These are phyloP conservation scores for Vicia villosa DNA, from an alignment of 306 rosid genomes.

Conservation along the genomic window DNA sequence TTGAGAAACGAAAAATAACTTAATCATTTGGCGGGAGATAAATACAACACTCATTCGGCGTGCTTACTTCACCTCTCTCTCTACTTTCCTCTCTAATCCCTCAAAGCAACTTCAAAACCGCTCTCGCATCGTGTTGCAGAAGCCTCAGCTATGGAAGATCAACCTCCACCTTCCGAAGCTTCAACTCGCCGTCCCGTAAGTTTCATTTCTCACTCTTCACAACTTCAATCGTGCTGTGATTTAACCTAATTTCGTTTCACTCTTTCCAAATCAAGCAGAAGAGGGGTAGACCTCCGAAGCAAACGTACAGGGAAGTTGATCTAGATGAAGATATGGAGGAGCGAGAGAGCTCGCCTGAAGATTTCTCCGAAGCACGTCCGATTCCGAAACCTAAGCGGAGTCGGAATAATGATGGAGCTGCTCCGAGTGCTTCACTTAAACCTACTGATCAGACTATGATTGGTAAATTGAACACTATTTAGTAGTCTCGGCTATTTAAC, in stretches of 20 bases:
- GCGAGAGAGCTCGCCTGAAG: slow-evolving; percentile 83
- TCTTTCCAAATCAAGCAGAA: slow-evolving; percentile 53
- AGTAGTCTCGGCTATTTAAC: neutral
- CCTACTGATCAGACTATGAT: slow-evolving; percentile 56
- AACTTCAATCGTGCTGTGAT: neutral
- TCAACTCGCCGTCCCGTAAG: slow-evolving; percentile 64
- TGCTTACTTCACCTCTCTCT: neutral
- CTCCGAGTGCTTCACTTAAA: slow-evolving; percentile 37
- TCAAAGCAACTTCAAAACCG: neutral
- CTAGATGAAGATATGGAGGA: slow-evolving; percentile 48
- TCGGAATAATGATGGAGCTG: slow-evolving; percentile 59
- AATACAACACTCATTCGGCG: neutral
- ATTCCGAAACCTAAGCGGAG: slow-evolving; percentile 54
- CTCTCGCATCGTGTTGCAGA: slow-evolving; percentile 15
- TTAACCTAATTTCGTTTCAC: slow-evolving; percentile 38
- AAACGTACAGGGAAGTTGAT: slow-evolving; percentile 38
- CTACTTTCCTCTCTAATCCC: neutral
- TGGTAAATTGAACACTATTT: slow-evolving; percentile 46
- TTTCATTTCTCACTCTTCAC: slow-evolving; percentile 28
- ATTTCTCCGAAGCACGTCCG: slow-evolving; percentile 57
- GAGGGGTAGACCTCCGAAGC: slow-evolving; percentile 66
- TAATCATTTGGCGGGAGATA: slow-evolving; percentile 4
- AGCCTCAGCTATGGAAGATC: slow-evolving; percentile 63
- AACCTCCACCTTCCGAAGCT: slow-evolving; percentile 59
- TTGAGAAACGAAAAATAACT: neutral